phyloP scores from a whole-genome alignment of 2,329 filamentous ascomycete genomes.

The Thermothelomyces thermophilus region DNA sequence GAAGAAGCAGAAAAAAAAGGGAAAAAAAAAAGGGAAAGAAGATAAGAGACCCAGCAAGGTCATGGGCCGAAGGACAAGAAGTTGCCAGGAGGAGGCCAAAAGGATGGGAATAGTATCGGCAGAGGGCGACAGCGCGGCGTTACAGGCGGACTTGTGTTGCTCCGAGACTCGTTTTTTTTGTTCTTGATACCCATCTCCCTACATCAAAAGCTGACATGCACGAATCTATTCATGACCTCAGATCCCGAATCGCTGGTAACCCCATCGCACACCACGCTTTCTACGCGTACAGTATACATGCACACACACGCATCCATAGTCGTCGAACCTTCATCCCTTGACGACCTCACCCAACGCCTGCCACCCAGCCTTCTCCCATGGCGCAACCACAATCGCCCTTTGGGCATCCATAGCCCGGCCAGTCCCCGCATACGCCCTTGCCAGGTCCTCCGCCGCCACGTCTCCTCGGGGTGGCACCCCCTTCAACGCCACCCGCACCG shows the following conservation, averaged over 20 bases:
- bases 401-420: constrained; percentile 68
- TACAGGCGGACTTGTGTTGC: background rate
- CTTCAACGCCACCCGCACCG: constrained; percentile 68
- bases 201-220: too few species aligned
- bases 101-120: too few species aligned
- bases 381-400: constrained; percentile 69
- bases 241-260: too few species aligned
- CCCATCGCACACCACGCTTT: too few species aligned
- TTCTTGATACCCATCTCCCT: constrained; percentile 1
- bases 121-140: background rate
- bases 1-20: too few species aligned
- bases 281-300: too few species aligned
- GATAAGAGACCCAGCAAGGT: too few species aligned
- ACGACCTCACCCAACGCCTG: constrained; percentile 42
- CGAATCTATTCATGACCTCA: too few species aligned
- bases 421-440: constrained; percentile 67
- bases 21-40: too few species aligned
- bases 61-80: too few species aligned
- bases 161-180: background rate
- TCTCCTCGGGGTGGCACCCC: constrained; percentile 66
- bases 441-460: constrained; percentile 62
- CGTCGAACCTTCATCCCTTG: constrained; percentile 16
- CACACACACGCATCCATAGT: too few species aligned
- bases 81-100: too few species aligned
- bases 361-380: constrained; percentile 68